Evolutionary conservation across 768 basidiomycete species (phyloP), one percentile per base, ranked within the genome.

Genomic region (Mycena epipterygia): DNA sequence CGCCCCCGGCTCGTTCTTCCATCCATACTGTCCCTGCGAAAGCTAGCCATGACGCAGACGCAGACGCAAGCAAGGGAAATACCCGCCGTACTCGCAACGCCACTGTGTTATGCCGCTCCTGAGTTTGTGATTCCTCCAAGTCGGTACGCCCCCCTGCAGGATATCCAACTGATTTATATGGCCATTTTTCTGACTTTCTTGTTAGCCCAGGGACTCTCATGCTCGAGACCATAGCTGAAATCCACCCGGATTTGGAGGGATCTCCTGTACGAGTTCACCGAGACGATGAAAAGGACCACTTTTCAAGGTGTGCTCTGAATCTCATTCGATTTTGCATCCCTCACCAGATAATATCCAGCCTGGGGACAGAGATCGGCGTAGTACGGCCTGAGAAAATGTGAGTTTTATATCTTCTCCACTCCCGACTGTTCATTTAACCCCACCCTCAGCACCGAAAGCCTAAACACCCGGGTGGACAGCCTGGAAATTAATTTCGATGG

Each of bases 401-500:
- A 11, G 39, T 41, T 41, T 9, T 41, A 3, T 7, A 16, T 17
- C 39, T 41, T 7, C 13, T 41, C 13, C 19, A 14, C 8, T n/a
- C n/a, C n/a, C 44, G 44, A 46, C 44, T 5, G n/a, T 21, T 19
- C 44, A 5, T n/a, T 46, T 46, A 7, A 12, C 21, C 5, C 44
- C n/a, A 12, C 21, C 5, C 44, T 46, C n/a, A 55, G 53, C 14
- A 21, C 52, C 5, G 35, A 56, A 3, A 68, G 55, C 30, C 53
- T 66, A 2, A 56, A 29, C 42, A 66, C 64, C 7, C 64, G 64
- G 30, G 55, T 66, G 21, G 64, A 66, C 64, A 66, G 30, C 2
- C 41, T 66, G 23, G 64, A 66, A 42, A 57, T 66, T 42, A 66
- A n/a, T 25, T 66, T 66, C 42, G 64, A 66, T 11, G 53, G 2